Percentiles rank a stretch among this genome's conserved stretches.
Evolutionary conservation across 106 monocot genomes (phyloP).

Genomic region (Gastrodia elata): DNA sequence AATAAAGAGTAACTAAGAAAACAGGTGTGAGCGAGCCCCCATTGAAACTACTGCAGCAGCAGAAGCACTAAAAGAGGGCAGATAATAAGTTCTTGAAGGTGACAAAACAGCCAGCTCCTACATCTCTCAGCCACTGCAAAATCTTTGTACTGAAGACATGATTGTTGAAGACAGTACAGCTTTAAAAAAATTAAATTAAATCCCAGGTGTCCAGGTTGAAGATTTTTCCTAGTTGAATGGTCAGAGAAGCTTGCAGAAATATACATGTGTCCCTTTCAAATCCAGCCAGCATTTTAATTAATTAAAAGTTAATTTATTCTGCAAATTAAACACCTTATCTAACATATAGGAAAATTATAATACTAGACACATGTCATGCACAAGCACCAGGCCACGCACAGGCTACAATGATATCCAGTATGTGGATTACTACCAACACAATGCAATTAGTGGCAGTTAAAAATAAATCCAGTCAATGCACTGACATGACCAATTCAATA

Average conservation of each 20-base stretch:
- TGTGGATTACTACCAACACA: not conserved
- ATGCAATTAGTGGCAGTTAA: not conserved
- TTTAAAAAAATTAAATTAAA: no score
- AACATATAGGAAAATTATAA: not conserved
- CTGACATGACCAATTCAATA: not conserved
- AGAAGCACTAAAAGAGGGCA: no score
- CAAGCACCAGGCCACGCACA: not conserved
- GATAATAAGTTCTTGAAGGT: not conserved
- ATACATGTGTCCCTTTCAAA: not conserved
- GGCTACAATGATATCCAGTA: not conserved
- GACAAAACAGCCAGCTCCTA: not conserved
- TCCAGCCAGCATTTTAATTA: not conserved
- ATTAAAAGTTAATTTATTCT: no score
- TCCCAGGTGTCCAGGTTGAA: not conserved
- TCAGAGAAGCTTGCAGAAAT: not conserved
- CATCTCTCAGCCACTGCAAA: not conserved
- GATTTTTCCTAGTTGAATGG: not conserved
- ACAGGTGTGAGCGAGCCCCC: not conserved
- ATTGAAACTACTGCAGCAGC: not conserved
- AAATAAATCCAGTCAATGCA: not conserved
- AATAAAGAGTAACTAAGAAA: not conserved
- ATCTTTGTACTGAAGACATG: not conserved
- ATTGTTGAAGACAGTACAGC: no score
- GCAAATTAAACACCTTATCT: no score
- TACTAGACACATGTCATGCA: conserved; percentile 1